A percentile compares a stretch with the other conserved stretches of the same genome.
phyloP scores from a whole-genome alignment of 306 rosid genomes.

The Inga oerstediana region DNA sequence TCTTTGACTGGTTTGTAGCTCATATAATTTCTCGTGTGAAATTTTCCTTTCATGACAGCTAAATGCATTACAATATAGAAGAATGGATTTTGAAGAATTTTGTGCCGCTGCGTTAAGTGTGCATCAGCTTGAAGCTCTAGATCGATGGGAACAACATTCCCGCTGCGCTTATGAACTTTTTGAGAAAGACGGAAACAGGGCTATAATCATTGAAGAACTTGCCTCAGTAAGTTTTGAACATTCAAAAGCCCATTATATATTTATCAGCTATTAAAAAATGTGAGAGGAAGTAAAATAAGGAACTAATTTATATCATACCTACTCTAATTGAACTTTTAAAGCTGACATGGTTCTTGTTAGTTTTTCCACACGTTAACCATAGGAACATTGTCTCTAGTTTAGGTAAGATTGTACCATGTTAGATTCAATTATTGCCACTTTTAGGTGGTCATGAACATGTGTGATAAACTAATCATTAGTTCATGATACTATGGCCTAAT shows the following conservation, averaged over 20 bases:
- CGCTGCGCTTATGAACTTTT: constrained; percentile 95
- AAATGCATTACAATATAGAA: constrained; percentile 87
- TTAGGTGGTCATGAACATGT: not conserved
- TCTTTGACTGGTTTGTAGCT: constrained; percentile 27
- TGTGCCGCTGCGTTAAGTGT: constrained; percentile 92
- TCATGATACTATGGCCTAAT: constrained; percentile 31
- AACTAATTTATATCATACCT: not conserved
- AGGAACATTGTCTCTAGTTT: no score
- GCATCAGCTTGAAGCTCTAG: constrained; percentile 98
- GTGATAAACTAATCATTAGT: not conserved
- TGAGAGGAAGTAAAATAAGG: not conserved
- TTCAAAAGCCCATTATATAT: not conserved
- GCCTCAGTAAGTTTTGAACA: constrained; percentile 72
- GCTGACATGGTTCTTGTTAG: not conserved
- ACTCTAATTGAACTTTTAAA: not conserved
- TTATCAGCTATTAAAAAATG: not conserved
- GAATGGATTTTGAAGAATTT: constrained; percentile 99
- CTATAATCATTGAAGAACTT: constrained; percentile 94
- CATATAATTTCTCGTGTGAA: constrained; percentile 23
- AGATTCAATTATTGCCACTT: not conserved
- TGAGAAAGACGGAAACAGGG: constrained; percentile 92
- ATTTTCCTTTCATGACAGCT: constrained; percentile 60
- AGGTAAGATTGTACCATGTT: not conserved
- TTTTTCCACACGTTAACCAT: not conserved
- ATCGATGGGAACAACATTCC: constrained; percentile 96